Base-by-base conservation (phyloP, 2,329 filamentous ascomycete species). In the Fusarium coicis region DNA sequence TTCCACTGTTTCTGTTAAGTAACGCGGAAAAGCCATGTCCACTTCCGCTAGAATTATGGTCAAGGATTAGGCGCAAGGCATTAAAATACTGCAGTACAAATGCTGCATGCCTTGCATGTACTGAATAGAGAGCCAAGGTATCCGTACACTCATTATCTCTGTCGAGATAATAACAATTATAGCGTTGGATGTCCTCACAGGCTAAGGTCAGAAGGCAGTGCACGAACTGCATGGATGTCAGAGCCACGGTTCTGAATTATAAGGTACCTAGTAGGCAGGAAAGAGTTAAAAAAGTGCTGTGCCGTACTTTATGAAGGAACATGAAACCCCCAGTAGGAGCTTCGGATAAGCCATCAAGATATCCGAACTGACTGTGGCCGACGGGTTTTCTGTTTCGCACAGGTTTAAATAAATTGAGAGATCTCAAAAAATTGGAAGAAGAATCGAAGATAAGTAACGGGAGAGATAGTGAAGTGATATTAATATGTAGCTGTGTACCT, bases 331-430 rank as follows among this genome's bases (percentile, higher is more conserved):
- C 32, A 15, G 19, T 36, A 30, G 14, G 15, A 30, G 39, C 32
- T 61, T 52, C 63, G 63, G 63, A 67, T 61, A 67, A 67, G 63
- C 18, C 28, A 40, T 44, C 15, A 16, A n/a, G 44, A 26, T 39
- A 49, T 43, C 44, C 50, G 63, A 34, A 18, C 19, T 26, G 18
- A 26, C 37, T 55, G 7, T 44, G 37, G 40, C 34, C 26, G 36
- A 28, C 21, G 23, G 16, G 18, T 14, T 54, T 28, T 30, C 36
- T 28, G 15, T n/a, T 40, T 42, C 23, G 34, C 23, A 54, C 30
- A 36, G 36, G 49, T 40, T 28, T 28, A 30, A n/a, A 40, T 9
- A 30, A 18, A 11, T 12, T 28, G 34, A 28, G 23, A 40, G 36
- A 28, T 40, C 10, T 54, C 19, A 28, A 28, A 21, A 21, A 28